Base-by-base conservation (phyloP, 1,139 yeast species). In the Protomyces inundatus region DNA sequence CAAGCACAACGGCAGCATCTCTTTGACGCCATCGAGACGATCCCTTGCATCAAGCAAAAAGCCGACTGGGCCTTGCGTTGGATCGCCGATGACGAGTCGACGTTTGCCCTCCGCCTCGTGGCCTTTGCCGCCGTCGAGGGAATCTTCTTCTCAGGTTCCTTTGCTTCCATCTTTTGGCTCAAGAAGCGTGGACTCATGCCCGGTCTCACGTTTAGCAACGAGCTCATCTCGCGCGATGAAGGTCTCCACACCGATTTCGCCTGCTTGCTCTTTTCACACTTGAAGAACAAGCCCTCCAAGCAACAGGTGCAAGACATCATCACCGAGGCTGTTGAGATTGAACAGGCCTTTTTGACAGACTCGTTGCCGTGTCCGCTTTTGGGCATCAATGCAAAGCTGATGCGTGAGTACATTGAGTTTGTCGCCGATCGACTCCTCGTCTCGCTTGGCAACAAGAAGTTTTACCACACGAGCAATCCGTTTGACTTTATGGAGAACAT, bases 61-160 rank as follows among this genome's bases (percentile, higher is more conserved):
- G 97, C 98, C 67, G 95, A 90, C 71, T 93, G 98, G 97, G 97
- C 98, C 62, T 80, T 91, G 75, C 84, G 95, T 79, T 93, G 98
- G 98, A 93, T 93, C 74, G 80, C 83, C 68, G 96, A 90, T 75
- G 82, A 85, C 42, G 86, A 87, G 65, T 95, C 97, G 23, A 82
- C 91, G 69, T 93, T 88, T 73, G 97, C 86, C 71, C 98, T 93
- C 81, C 87, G 98, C 77, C 82, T 93, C 72, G 95, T 95, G 69
- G 98, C 98, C 23, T 93, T 93, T 75, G 98, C 98, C 67, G 98
- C 98, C 67, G 97, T 93, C 67, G 98, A 93, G 80, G 98, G 98
- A 80, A 89, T 95, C 71, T 93, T 93, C 84, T 91, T 93, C 81
- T 86, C 95, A 64, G 98, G 98, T 68, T 90, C 98, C 4, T 93